A percentile compares a stretch with the other conserved stretches of the same genome.
These are phyloP conservation scores for Inga leiocalycina DNA, from an alignment of 306 rosid species.

Conservation along the genomic window DNA sequence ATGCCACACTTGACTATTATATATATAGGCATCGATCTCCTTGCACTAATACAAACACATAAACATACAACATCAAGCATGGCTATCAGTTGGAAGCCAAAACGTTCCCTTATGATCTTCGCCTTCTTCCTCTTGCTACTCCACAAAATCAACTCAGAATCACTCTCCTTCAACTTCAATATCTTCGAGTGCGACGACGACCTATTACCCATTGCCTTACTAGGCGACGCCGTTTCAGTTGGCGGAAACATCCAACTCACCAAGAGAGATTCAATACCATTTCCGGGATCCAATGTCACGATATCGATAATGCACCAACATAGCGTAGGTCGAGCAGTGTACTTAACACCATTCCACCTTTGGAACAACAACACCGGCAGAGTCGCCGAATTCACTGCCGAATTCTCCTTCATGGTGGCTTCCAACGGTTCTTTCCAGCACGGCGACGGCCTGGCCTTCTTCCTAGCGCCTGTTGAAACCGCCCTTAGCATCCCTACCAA, in stretches of 20 bases:
- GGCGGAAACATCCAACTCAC: slow-evolving; percentile 14
- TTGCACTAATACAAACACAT: too few relatives aligned
- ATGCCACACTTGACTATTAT: too few relatives aligned
- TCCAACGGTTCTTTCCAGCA: not conserved
- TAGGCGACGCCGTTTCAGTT: slow-evolving; percentile 5
- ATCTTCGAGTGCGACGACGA: not conserved
- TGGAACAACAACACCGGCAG: not conserved
- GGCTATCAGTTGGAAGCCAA: slow-evolving; percentile 13
- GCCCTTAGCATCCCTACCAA: slow-evolving; percentile 28
- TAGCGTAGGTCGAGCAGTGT: slow-evolving; percentile 20
- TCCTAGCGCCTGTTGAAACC: slow-evolving; percentile 42
- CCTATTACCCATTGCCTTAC: not conserved
- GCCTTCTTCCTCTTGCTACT: not conserved
- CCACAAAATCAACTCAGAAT: slow-evolving; percentile 10
- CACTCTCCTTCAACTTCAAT: slow-evolving; percentile 7
- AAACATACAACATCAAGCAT: too few relatives aligned
- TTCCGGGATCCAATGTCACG: not conserved
- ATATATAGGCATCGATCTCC: too few relatives aligned
- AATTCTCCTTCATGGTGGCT: slow-evolving; percentile 24
- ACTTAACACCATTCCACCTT: slow-evolving; percentile 8
- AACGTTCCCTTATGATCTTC: not conserved
- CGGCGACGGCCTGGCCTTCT: slow-evolving; percentile 62
- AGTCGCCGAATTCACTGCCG: slow-evolving; percentile 5
- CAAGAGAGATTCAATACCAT: not conserved
- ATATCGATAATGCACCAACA: not conserved